Evolutionary conservation across 306 rosid species (phyloP).

Genomic region (Comarum palustre): DNA sequence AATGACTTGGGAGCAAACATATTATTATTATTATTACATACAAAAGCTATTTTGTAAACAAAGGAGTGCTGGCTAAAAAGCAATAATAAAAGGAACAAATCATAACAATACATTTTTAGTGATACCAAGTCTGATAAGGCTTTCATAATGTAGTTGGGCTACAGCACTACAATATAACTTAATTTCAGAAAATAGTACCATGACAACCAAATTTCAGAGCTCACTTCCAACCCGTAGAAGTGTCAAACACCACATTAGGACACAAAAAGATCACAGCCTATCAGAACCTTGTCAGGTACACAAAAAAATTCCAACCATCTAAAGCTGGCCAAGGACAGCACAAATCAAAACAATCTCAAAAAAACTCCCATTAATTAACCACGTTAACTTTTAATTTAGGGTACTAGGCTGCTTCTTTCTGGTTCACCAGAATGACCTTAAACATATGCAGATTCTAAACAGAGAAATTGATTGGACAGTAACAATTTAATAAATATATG

Average conservation of each 20-base stretch:
- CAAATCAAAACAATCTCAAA: neutral
- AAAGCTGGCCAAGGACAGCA: neutral
- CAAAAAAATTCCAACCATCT: neutral
- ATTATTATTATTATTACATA: too few relatives aligned
- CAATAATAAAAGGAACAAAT: neutral
- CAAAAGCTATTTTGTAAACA: neutral
- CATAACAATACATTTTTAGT: neutral
- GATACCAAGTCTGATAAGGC: neutral
- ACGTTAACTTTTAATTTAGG: neutral
- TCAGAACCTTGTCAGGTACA: neutral
- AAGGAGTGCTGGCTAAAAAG: neutral
- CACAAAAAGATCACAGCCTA: neutral
- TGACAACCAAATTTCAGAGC: neutral
- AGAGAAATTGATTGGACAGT: neutral
- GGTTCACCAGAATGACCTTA: neutral
- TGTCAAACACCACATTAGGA: neutral
- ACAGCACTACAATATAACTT: neutral
- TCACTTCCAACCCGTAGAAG: neutral
- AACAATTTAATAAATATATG: neutral
- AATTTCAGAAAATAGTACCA: neutral
- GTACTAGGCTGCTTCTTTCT: constrained; percentile 1
- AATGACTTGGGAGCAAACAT: constrained; percentile 19
- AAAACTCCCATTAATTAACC: neutral
- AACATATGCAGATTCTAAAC: neutral
- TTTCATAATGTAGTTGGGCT: neutral